Conservation (phyloP, 2,329 filamentous ascomycete genomes). For the Setomelanomma holmii region DNA sequence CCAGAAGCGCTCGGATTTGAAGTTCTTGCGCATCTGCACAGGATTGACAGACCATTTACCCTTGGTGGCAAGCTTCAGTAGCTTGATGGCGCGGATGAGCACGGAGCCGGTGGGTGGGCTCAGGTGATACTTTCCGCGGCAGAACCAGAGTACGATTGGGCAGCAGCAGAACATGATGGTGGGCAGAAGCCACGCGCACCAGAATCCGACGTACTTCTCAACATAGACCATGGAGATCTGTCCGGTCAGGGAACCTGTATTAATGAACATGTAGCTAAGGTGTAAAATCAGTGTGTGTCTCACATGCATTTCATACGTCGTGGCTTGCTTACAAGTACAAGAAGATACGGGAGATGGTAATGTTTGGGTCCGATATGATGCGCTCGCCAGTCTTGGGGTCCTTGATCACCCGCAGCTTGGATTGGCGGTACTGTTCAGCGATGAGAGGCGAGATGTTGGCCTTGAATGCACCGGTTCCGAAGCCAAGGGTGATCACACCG, state of each 20-base stretch:
- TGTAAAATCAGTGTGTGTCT: too few relatives aligned
- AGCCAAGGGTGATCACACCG: slow-evolving; percentile 56
- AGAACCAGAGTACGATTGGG: slow-evolving; percentile 66
- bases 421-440: slow-evolving; percentile 72
- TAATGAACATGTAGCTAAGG: slow-evolving; percentile 37
- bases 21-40: slow-evolving; percentile 64
- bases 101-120: slow-evolving; percentile 75
- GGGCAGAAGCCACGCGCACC: slow-evolving; percentile 73
- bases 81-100: slow-evolving; percentile 68
- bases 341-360: slow-evolving; percentile 71
- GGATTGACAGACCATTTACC: slow-evolving; percentile 69
- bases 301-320: too few relatives aligned
- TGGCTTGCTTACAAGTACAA: slow-evolving; percentile 36
- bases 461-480: slow-evolving; percentile 58
- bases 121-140: slow-evolving; percentile 68
- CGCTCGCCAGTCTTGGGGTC: slow-evolving; percentile 65
- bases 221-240: slow-evolving; percentile 75
- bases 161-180: slow-evolving; percentile 69
- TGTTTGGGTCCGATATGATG: slow-evolving; percentile 73
- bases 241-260: slow-evolving; percentile 70
- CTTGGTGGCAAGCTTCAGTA: slow-evolving; percentile 68
- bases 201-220: slow-evolving; percentile 68
- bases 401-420: slow-evolving; percentile 64
- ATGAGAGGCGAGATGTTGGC: slow-evolving; percentile 66
- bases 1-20: slow-evolving; percentile 68